These are phyloP conservation scores for Selaginella moellendorffii DNA, from an alignment of 75 land plant genomes.

Conservation along the genomic window DNA sequence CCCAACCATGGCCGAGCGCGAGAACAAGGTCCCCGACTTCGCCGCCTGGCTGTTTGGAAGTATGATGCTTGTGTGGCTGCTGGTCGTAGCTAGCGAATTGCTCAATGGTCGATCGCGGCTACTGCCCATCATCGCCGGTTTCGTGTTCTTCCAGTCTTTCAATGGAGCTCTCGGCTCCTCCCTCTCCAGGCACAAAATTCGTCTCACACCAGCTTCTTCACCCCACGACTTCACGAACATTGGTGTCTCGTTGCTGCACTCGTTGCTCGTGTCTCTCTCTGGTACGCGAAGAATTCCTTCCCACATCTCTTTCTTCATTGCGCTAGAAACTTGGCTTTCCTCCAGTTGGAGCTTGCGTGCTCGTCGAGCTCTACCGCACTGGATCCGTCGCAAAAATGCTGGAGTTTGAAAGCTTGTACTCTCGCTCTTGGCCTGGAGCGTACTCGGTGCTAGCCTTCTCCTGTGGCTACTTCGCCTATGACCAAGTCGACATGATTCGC, in stretches of 20 bases:
- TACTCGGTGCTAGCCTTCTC: constrained; percentile 51
- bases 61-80: no score
- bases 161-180: constrained; percentile 25
- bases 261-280: constrained; percentile 43
- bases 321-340: neutral
- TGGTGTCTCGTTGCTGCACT: constrained; percentile 58
- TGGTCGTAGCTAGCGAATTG: no score
- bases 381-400: constrained; percentile 38
- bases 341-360: constrained; percentile 54
- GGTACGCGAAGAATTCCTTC: constrained; percentile 23
- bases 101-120: constrained; percentile 32
- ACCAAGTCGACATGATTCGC: constrained; percentile 80
- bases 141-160: constrained; percentile 39
- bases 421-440: constrained; percentile 53
- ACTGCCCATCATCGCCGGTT: constrained; percentile 33
- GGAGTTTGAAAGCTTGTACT: constrained; percentile 49
- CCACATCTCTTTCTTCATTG: constrained; percentile 4
- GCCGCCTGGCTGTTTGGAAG: no score
- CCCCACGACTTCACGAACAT: constrained; percentile 47
- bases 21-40: no score
- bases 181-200: constrained; percentile 34
- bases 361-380: constrained; percentile 28
- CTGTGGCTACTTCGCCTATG: constrained; percentile 96
- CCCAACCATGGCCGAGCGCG: no score
- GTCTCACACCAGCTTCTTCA: neutral